Percentiles rank a stretch among this genome's conserved stretches.
These are phyloP conservation scores for Microbotryomycetes sp. DNA, from an alignment of 1,284 basidiomycete species.

Conservation along the genomic window DNA sequence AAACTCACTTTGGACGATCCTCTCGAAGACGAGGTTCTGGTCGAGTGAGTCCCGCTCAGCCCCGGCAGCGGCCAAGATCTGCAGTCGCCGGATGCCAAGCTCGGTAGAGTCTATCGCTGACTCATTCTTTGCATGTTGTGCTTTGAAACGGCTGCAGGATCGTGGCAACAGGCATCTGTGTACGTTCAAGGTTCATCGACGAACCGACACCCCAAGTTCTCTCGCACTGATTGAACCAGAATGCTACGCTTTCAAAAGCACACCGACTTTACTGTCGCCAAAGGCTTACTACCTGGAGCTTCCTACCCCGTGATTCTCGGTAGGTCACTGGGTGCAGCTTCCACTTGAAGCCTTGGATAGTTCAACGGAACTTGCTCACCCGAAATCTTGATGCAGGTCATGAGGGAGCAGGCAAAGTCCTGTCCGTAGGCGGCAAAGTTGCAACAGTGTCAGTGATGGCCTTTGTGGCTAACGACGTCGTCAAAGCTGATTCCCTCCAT, in stretches of 20 bases:
- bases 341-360: too few species aligned
- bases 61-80: too few species aligned
- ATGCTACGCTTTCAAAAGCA: neutral
- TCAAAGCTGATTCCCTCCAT: neutral
- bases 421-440: neutral
- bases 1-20: neutral
- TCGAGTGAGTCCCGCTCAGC: neutral
- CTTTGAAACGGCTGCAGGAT: too few species aligned
- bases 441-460: too few species aligned
- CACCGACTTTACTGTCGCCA: constrained; percentile 5
- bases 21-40: neutral
- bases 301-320: constrained; percentile 8
- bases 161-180: neutral
- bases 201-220: too few species aligned
- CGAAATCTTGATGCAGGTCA: neutral
- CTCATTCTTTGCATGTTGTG: too few species aligned
- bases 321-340: too few species aligned
- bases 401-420: constrained; percentile 1
- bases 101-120: too few species aligned
- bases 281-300: constrained; percentile 2
- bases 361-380: neutral
- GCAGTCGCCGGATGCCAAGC: too few species aligned
- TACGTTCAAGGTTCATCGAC: too few species aligned
- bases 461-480: too few species aligned
- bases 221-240: neutral